Percentiles rank a stretch among this genome's conserved stretches.
Conservation (phyloP, 2,329 filamentous ascomycete genomes). For the Coniochaeta pulveracea region DNA sequence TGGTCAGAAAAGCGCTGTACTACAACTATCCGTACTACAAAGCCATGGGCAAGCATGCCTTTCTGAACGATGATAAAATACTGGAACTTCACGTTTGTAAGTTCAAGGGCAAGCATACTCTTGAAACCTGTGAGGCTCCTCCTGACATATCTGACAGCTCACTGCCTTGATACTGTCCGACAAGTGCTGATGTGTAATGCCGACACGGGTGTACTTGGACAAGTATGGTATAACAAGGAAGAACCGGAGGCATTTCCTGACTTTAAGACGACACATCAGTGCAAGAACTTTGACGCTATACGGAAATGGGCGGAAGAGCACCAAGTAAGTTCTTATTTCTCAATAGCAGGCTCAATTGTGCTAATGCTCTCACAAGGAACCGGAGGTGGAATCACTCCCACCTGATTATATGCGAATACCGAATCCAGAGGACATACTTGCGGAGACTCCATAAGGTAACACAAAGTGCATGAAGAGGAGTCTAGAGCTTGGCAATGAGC, state of each 20-base stretch:
- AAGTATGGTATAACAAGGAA: constrained; percentile 43
- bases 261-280: constrained; percentile 49
- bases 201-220: constrained; percentile 48
- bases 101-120: too few relatives aligned
- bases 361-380: too few relatives aligned
- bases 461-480: too few relatives aligned
- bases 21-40: constrained; percentile 51
- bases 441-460: too few relatives aligned
- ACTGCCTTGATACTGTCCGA: constrained; percentile 31
- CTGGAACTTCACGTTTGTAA: constrained; percentile 45
- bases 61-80: constrained; percentile 42
- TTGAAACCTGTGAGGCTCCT: background rate
- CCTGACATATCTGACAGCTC: background rate
- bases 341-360: too few relatives aligned
- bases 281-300: constrained; percentile 23
- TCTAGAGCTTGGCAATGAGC: too few relatives aligned
- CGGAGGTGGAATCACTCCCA: too few relatives aligned
- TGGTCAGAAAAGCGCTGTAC: constrained; percentile 44
- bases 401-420: too few relatives aligned
- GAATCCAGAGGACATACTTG: too few relatives aligned
- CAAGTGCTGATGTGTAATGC: constrained; percentile 53
- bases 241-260: constrained; percentile 42
- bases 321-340: constrained; percentile 24
- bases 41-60: constrained; percentile 34
- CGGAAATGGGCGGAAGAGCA: constrained; percentile 37